Evolutionary conservation across 768 basidiomycete species (phyloP).

Genomic region (Suillus occidentalis): DNA sequence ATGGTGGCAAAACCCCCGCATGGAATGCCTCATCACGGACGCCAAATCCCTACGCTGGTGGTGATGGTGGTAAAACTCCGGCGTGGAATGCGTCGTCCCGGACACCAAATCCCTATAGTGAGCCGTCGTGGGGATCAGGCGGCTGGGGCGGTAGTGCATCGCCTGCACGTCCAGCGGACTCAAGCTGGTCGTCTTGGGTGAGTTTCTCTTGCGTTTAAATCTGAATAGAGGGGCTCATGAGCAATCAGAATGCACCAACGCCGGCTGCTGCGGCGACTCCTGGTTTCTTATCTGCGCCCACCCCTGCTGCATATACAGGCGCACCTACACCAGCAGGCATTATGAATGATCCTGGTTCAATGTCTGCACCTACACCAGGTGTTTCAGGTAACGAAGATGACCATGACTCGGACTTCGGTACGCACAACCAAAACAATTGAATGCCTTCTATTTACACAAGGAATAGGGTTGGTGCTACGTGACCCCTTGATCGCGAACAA

Average conservation of each 20-base stretch:
- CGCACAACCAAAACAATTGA: not conserved
- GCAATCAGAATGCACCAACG: slow-evolving; percentile 37
- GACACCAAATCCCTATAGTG: slow-evolving; percentile 57
- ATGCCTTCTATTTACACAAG: slow-evolving; percentile 30
- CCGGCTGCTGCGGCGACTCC: slow-evolving; percentile 42
- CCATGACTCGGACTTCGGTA: slow-evolving; percentile 14
- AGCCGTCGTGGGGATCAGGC: slow-evolving; percentile 33
- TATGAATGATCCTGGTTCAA: slow-evolving; percentile 10
- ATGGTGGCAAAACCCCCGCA: slow-evolving; percentile 67
- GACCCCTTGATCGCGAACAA: slow-evolving; percentile 29
- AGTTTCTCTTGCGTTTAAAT: slow-evolving; percentile 33
- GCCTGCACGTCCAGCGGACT: slow-evolving; percentile 32
- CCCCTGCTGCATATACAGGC: slow-evolving; percentile 30
- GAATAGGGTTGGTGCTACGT: slow-evolving; percentile 23
- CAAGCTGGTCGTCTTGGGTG: slow-evolving; percentile 33
- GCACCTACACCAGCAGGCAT: slow-evolving; percentile 31
- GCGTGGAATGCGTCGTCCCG: slow-evolving; percentile 50
- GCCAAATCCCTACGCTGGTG: slow-evolving; percentile 63
- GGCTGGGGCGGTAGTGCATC: slow-evolving; percentile 31
- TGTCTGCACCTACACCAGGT: slow-evolving; percentile 33
- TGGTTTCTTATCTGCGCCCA: slow-evolving; percentile 29
- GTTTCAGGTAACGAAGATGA: slow-evolving; percentile 29
- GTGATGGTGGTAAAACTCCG: slow-evolving; percentile 46
- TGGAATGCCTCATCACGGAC: slow-evolving; percentile 64
- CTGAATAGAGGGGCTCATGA: slow-evolving; percentile 27